Evolutionary conservation across 2,329 filamentous ascomycete species (phyloP).

Genomic region (Curvularia hawaiiensis): DNA sequence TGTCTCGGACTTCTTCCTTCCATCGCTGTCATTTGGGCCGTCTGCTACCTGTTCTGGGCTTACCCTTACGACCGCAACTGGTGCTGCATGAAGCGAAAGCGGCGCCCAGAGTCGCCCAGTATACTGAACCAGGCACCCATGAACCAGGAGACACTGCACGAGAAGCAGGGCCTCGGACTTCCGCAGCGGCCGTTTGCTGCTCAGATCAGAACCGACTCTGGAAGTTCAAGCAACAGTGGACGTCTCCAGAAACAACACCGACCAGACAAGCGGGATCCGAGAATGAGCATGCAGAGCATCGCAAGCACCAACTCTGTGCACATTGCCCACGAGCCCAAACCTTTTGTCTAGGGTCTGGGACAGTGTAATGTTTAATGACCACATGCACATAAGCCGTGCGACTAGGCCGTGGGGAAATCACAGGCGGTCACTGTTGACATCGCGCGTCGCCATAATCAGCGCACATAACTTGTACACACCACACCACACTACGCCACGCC

Average conservation of each 20-base stretch:
- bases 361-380: not conserved
- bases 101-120: constrained; percentile 11
- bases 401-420: not conserved
- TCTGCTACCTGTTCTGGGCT: constrained; percentile 36
- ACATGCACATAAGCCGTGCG: not conserved
- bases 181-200: constrained; percentile 19
- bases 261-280: constrained; percentile 8
- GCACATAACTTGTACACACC: not conserved
- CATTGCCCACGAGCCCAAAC: constrained; percentile 29
- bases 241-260: constrained; percentile 11
- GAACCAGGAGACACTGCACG: constrained; percentile 19
- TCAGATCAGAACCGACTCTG: constrained; percentile 20
- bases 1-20: constrained; percentile 32
- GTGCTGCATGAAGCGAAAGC: constrained; percentile 33
- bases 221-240: constrained; percentile 15
- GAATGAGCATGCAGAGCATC: constrained; percentile 23
- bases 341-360: constrained; percentile 23
- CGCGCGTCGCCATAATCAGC: no score
- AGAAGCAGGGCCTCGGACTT: constrained; percentile 21
- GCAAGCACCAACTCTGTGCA: constrained; percentile 24
- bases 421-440: not conserved
- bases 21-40: constrained; percentile 30
- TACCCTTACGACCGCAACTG: constrained; percentile 31
- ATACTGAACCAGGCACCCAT: constrained; percentile 9
- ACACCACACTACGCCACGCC: not conserved